Evolutionary conservation across 1,139 yeast genomes (phyloP), one percentile per base, ranked within the genome.

Genomic region (Torulaspora pretoriensis): DNA sequence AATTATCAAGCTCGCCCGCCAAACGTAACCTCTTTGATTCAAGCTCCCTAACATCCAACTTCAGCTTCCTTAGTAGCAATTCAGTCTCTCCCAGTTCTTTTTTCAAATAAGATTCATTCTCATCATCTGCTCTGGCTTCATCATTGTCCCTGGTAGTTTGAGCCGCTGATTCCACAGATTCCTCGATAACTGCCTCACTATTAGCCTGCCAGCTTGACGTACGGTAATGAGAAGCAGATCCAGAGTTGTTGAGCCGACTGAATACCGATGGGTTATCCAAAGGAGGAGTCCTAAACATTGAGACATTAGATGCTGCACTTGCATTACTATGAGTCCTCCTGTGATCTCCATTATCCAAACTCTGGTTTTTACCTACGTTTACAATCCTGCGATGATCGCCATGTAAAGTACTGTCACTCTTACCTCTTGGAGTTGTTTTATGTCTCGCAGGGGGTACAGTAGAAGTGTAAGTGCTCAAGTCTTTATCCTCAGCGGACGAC

Each of bases 11-110:
- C 19, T 62, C 65, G 13, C 44, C 35, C 5, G 45, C 40, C 30
- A 62, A 30, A 32, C 57, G 58, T 17, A 47, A 35, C 38, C 56
- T 60, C 16, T 55, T 54, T 2, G 51, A 41, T 27, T 60, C 68
- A 47, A 68, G 47, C 38, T 60, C 67, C 28, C 59, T 52, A 4
- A 68, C 52, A 45, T 68, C 72, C 31, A 57, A 48, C 35, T 62
- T 61, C 43, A 68, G 45, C 13, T 62, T 59, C 35, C 71, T 60
- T 27, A 68, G 46, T 13, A 58, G 57, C 30, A 67, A 45, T 39
- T 67, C 70, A 9, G 55, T 46, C 13, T 51, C 51, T 2, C 45
- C 45, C 12, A 57, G 27, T 13, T 64, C 66, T 26, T 42, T 49
- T 23, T 51, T 53, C 12, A 53, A 34, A 14, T 48, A 48, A 3